Base-by-base conservation (phyloP, 306 rosid genomes). In the Alnus rubra region DNA sequence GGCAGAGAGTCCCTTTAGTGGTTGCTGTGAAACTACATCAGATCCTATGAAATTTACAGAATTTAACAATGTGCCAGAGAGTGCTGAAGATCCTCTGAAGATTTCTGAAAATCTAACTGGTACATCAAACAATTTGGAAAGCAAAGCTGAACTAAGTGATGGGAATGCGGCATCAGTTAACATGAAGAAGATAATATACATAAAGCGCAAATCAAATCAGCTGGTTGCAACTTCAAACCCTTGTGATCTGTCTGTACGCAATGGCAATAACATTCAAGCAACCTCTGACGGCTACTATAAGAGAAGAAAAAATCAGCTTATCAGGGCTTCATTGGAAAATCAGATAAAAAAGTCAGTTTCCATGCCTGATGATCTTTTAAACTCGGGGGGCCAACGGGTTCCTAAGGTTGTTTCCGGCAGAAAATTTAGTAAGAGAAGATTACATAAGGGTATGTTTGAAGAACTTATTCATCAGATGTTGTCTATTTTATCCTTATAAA, bases 121-220 rank as follows among this genome's bases (percentile, higher is more conserved):
- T 76, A 74, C 78, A 52, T 69, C 79, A 18, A 85, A 82, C 62
- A 77, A 78, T 37, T 86, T 73, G 77, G 94, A 89, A 48, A 82
- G 65, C 76, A 89, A 62, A 83, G 64, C 76, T 73, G 92, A 89
- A 77, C 78, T 71, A 42, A 85, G 79, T 51, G 85, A 84, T 75
- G 87, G 78, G 35, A 80, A 81, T 78, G 48, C 60, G 84, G 80
- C 72, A 28, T 82, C 89, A 80, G 75, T 79, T 72, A 86, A 84
- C 77, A 72, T 82, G 70, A 87, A 89, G 87, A 83, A 74, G 84
- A 87, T 93, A 49, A 90, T 87, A 11, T 91, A 92, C 83, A 87
- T 88, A 80, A 95, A 93, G 87, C 90, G 87, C 78, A 91, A 91
- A 84, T 88, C 92, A 83, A 93, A 93, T 87, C 98, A 90, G 74